Base-by-base conservation (phyloP, 106 monocot genomes). In the Narthecium ossifragum region DNA sequence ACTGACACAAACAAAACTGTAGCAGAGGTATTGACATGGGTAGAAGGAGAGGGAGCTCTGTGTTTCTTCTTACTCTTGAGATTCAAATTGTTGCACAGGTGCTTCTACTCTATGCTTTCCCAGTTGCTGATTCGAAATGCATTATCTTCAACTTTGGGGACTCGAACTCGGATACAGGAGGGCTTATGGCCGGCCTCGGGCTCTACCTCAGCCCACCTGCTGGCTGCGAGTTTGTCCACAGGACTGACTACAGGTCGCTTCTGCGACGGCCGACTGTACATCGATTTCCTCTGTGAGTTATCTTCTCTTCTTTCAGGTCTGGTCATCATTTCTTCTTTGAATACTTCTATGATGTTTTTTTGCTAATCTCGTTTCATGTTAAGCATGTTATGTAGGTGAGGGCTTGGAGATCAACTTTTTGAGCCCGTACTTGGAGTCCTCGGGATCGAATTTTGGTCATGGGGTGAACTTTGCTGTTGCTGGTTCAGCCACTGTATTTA, bases 391-490 rank as follows among this genome's bases (percentile, higher is more conserved):
- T 43, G 43, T 18, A 43, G 43, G 43, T 43, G 43, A 43, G 18
- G 43, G 43, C 3, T 43, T 43, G 12, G 18, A 43, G 43, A 43
- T 43, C 14, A 43, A 43, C 4, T 43, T 43, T 43, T 43, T 84
- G 68, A 75, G 84, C 59, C 79, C 70, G 0, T 84, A 84, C 30
- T 29, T 84, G 79, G 79, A 84, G 59, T 84, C 84, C 6, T 79
- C 75, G 8, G 84, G 84, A n/a, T 50, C 74, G 23, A 49, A 84
- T 31, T 78, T 63, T 33, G 54, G 70, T 1, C 40, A 63, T 22
- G 83, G 83, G 23, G 83, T 72, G 25, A 84, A 84, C 66, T 84
- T 84, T 33, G 84, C 84, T 3, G 67, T 84, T 26, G 68, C 75
- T 54, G 84, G 84, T 37, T 43, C 79, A 5, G 53, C 68, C 22